phyloP scores from a whole-genome alignment of 2,329 filamentous ascomycete species.

The Trichoderma atroviride region DNA sequence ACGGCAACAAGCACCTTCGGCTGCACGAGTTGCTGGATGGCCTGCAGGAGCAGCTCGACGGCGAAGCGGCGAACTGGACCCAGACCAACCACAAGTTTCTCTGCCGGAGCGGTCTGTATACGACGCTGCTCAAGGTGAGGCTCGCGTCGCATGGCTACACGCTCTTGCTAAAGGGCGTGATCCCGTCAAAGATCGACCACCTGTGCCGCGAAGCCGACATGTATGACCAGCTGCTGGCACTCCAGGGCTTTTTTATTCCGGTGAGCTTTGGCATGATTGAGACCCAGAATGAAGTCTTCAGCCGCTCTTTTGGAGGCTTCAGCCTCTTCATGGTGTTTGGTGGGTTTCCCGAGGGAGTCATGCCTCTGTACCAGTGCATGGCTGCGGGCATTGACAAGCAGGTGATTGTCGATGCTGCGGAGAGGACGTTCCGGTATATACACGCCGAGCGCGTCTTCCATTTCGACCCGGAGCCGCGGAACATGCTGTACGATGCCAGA shows the following conservation, averaged over 20 bases:
- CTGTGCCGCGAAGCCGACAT: constrained; percentile 39
- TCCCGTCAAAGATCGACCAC: constrained; percentile 29
- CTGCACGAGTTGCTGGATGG: not conserved
- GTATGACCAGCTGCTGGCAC: constrained; percentile 35
- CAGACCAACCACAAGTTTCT: constrained; percentile 31
- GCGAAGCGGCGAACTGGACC: not conserved
- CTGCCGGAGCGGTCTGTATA: constrained; percentile 35
- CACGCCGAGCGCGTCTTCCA: constrained; percentile 34
- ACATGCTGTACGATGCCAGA: constrained; percentile 37
- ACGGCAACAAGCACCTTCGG: not conserved
- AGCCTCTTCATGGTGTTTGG: constrained; percentile 41
- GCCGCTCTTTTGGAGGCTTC: constrained; percentile 30
- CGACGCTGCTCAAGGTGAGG: constrained; percentile 44
- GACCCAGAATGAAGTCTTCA: not conserved
- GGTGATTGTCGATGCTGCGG: not conserved
- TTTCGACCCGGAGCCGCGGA: constrained; percentile 37
- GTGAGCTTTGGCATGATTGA: constrained; percentile 41
- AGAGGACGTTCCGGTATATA: constrained; percentile 16
- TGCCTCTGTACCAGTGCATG: not conserved
- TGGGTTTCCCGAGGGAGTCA: not conserved
- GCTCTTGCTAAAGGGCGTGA: constrained; percentile 41
- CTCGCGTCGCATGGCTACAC: constrained; percentile 38
- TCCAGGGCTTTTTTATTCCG: constrained; percentile 41
- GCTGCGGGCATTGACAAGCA: not conserved
- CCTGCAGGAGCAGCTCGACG: not conserved